These are phyloP conservation scores for Lolium rigidum DNA, from an alignment of 176 grass and related monocot genomes.

Conservation along the genomic window DNA sequence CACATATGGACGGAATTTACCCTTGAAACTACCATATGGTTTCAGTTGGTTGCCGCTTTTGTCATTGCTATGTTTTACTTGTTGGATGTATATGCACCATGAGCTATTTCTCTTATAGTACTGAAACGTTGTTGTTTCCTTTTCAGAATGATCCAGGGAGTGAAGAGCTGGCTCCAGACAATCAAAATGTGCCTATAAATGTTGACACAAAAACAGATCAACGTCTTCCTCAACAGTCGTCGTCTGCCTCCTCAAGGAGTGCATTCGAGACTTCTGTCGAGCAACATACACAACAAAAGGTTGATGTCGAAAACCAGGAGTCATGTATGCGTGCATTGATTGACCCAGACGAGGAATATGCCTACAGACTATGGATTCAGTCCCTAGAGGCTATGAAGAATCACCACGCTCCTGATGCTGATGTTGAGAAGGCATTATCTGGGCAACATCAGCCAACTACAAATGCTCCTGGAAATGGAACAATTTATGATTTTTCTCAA, in stretches of 20 bases:
- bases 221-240: neutral
- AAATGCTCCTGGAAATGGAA: neutral
- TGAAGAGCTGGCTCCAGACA: neutral
- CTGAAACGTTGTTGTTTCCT: neutral
- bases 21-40: constrained; percentile 22
- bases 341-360: neutral
- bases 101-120: neutral
- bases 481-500: neutral
- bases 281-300: neutral
- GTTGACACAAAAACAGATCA: constrained; percentile 7
- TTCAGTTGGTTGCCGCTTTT: neutral
- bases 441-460: neutral
- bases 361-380: neutral
- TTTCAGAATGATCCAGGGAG: neutral
- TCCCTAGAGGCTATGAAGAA: constrained; percentile 10
- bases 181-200: neutral
- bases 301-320: neutral
- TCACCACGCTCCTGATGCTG: neutral
- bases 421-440: neutral
- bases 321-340: neutral
- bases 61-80: neutral
- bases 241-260: neutral
- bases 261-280: neutral
- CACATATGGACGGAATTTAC: neutral
- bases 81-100: neutral